A percentile compares a stretch with the other conserved stretches of the same genome.
phyloP scores from a whole-genome alignment of 305 asterid genomes.

The Petunia hybrid region DNA sequence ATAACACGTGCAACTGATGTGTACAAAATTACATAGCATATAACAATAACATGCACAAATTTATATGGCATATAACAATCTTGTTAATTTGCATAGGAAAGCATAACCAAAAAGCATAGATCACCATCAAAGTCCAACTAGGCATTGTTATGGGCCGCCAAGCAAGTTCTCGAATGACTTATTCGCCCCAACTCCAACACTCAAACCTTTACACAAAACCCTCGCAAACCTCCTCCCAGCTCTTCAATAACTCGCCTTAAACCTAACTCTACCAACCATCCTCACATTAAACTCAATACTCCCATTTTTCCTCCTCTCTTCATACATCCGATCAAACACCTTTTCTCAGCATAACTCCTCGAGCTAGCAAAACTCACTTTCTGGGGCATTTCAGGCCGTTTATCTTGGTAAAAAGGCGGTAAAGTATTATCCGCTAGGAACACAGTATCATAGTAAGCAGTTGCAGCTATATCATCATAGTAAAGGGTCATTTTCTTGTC shows the following conservation, averaged over 20 bases:
- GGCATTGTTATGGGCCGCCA: conserved; percentile 63
- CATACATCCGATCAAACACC: conserved; percentile 53
- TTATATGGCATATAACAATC: no score
- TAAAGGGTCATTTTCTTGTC: conserved; percentile 66
- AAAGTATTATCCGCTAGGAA: conserved; percentile 58
- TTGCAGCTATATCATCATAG: conserved; percentile 57
- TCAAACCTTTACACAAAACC: conserved; percentile 73
- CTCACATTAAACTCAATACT: conserved; percentile 63
- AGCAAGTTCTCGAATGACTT: conserved; percentile 57
- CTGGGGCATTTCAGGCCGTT: conserved; percentile 54
- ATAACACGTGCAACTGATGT: no score
- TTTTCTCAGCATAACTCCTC: conserved; percentile 51
- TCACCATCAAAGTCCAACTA: conserved; percentile 70
- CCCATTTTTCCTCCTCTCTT: conserved; percentile 50
- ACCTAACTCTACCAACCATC: conserved; percentile 60
- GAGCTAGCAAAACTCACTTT: conserved; percentile 65
- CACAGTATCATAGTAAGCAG: conserved; percentile 42
- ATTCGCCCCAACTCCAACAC: conserved; percentile 51
- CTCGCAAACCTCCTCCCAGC: conserved; percentile 64
- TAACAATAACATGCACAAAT: no score
- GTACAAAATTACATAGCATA: no score
- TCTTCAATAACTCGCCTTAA: conserved; percentile 76
- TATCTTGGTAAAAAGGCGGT: conserved; percentile 67
- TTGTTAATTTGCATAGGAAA: no score
- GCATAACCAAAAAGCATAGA: not conserved